Conservation (phyloP, 768 basidiomycete species). For the Macrolepiota dolichaula region DNA sequence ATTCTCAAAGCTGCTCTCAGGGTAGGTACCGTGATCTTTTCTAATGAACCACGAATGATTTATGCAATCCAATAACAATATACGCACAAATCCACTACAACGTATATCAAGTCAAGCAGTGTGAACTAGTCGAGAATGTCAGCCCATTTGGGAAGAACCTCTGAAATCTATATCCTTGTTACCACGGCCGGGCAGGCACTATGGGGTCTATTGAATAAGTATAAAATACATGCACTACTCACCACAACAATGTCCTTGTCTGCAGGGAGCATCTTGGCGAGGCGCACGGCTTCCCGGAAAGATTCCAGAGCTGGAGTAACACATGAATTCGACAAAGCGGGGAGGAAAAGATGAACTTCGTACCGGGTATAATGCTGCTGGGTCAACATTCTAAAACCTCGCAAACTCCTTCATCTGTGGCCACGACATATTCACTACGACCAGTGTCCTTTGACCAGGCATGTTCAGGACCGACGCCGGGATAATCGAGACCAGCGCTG, state of each 20-base stretch:
- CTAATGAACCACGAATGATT: no score
- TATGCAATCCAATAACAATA: no score
- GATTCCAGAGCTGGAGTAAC: conserved; percentile 76
- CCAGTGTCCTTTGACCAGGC: conserved; percentile 95
- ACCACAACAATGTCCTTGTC: conserved; percentile 90
- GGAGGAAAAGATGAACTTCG: conserved; percentile 16
- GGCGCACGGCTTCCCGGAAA: conserved; percentile 86
- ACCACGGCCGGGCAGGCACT: conserved; percentile 94
- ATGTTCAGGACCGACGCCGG: conserved; percentile 97
- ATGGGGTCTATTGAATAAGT: conserved; percentile 10
- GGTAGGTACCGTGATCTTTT: no score
- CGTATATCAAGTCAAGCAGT: conserved; percentile 14
- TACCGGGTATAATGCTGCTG: conserved; percentile 95
- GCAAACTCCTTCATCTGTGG: conserved; percentile 93
- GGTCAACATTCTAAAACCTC: conserved; percentile 89
- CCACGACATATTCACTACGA: conserved; percentile 88
- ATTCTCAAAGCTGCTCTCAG: no score
- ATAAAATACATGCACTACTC: conserved; percentile 28
- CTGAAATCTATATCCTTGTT: conserved; percentile 97
- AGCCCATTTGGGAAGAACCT: conserved; percentile 94
- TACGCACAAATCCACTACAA: not conserved
- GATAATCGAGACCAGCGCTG: conserved; percentile 94
- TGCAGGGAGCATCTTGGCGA: conserved; percentile 82
- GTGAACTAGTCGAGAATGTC: conserved; percentile 82
- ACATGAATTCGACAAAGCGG: conserved; percentile 1